Percentiles rank a stretch among this genome's conserved stretches.
These are phyloP conservation scores for Sclerotinia minor DNA, from an alignment of 2,329 filamentous ascomycete species.

Conservation along the genomic window DNA sequence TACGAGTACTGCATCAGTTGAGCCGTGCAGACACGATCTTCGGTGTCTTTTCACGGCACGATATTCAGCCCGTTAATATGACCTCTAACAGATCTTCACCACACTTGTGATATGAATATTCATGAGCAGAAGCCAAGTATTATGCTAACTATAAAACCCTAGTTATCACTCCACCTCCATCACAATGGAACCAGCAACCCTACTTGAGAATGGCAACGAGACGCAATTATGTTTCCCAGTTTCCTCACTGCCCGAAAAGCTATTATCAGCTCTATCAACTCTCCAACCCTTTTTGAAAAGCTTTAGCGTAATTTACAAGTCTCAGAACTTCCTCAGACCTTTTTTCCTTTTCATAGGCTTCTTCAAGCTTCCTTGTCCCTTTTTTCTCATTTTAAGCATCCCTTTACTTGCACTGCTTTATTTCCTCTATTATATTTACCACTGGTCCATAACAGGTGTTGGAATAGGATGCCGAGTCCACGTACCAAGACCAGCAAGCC, in stretches of 20 bases:
- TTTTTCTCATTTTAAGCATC: too few species aligned
- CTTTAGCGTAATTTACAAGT: too few species aligned
- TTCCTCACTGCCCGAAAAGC: too few species aligned
- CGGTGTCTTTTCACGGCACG: background rate
- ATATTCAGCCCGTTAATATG: background rate
- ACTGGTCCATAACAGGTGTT: background rate
- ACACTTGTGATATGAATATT: accelerated
- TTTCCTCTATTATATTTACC: background rate
- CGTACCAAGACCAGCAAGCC: background rate
- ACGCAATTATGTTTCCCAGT: background rate
- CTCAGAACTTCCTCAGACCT: too few species aligned
- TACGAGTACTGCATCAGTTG: too few species aligned
- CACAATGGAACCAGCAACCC: background rate
- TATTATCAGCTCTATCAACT: too few species aligned
- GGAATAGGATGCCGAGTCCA: background rate
- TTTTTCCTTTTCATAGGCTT: background rate
- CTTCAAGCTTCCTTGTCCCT: too few species aligned
- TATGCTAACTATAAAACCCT: background rate
- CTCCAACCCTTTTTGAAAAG: too few species aligned
- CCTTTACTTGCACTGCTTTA: accelerated
- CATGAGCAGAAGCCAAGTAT: too few species aligned
- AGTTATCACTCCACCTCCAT: background rate
- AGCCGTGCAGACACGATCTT: background rate
- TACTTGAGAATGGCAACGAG: background rate
- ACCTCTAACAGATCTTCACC: background rate